phyloP scores from a whole-genome alignment of 352 stramenopile species.

The Pythium dissotocum region DNA sequence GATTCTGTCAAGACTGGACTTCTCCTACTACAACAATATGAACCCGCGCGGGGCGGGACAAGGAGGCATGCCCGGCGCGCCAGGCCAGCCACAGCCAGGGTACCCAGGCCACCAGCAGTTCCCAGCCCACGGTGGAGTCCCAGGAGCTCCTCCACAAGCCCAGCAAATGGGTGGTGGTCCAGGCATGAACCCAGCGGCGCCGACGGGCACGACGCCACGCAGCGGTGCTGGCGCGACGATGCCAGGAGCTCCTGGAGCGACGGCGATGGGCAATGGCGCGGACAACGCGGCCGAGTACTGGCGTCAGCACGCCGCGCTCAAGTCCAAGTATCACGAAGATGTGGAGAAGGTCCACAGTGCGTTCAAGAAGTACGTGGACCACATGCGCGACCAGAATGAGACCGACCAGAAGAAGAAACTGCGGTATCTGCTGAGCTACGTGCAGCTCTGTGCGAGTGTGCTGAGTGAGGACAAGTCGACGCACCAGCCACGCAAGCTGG shows the following conservation, averaged over 20 bases:
- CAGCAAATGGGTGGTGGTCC: slow-evolving; percentile 20
- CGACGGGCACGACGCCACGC: slow-evolving; percentile 24
- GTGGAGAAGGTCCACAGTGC: slow-evolving; percentile 86
- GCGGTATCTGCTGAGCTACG: slow-evolving; percentile 79
- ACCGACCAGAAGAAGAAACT: slow-evolving; percentile 89
- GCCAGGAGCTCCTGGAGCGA: slow-evolving; percentile 3
- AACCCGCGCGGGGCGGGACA: slow-evolving; percentile 36
- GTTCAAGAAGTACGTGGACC: slow-evolving; percentile 88
- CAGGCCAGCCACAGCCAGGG: slow-evolving; percentile 32
- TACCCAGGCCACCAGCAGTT: slow-evolving; percentile 49
- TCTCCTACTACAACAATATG: slow-evolving; percentile 75
- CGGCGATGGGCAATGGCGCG: slow-evolving; percentile 17
- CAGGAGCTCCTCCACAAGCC: slow-evolving; percentile 23
- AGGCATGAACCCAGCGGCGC: slow-evolving; percentile 23
- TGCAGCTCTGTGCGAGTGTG: slow-evolving; percentile 78
- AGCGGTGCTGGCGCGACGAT: slow-evolving; percentile 13
- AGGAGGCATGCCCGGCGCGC: slow-evolving; percentile 18
- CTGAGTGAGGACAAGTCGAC: slow-evolving; percentile 78
- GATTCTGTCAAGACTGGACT: slow-evolving; percentile 73
- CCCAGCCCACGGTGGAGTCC: slow-evolving; percentile 29
- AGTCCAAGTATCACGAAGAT: slow-evolving; percentile 79
- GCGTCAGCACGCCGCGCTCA: slow-evolving; percentile 73
- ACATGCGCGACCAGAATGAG: slow-evolving; percentile 86
- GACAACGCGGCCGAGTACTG: slow-evolving; percentile 75
- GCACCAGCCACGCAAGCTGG: slow-evolving; percentile 68